Conservation (phyloP, 352 stramenopile species). For the Phytophthora ramorum region DNA sequence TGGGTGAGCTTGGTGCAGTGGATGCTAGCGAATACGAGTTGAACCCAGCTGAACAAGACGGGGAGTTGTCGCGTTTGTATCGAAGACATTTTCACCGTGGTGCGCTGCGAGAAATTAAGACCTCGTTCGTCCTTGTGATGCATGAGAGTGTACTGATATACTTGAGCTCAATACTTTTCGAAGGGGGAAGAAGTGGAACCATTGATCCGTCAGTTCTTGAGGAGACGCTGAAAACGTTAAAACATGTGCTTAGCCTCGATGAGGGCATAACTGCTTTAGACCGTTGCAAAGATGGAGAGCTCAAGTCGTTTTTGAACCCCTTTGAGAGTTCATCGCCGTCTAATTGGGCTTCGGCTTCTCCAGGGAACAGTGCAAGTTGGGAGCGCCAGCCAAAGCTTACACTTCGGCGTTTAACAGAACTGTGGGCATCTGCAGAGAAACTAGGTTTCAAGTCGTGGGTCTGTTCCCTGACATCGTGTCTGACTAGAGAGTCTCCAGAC, state of each 20-base stretch:
- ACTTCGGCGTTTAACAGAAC: conserved; percentile 29
- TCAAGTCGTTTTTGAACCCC: conserved; percentile 64
- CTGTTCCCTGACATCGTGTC: conserved; percentile 49
- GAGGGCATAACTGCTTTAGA: conserved; percentile 42
- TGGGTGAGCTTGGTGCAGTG: conserved; percentile 73
- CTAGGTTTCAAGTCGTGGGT: conserved; percentile 70
- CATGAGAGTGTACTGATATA: conserved; percentile 66
- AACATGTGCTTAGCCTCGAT: conserved; percentile 51
- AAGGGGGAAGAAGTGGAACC: conserved; percentile 29
- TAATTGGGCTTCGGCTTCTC: conserved; percentile 57
- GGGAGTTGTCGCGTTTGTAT: conserved; percentile 63
- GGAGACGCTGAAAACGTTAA: conserved; percentile 55
- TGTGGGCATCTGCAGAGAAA: conserved; percentile 50
- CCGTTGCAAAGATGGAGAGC: conserved; percentile 65
- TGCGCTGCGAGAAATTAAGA: conserved; percentile 59
- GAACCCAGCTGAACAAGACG: conserved; percentile 52
- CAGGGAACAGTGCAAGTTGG: neutral
- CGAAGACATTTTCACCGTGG: conserved; percentile 63
- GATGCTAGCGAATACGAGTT: conserved; percentile 69
- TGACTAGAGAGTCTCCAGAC: conserved; percentile 51
- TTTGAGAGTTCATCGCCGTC: conserved; percentile 59
- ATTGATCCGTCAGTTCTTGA: conserved; percentile 47
- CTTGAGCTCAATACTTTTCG: conserved; percentile 76
- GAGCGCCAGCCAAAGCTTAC: conserved; percentile 8
- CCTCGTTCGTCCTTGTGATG: conserved; percentile 56